phyloP scores from a whole-genome alignment of 1,139 yeast genomes.

The Lipomyces yarrowii region DNA sequence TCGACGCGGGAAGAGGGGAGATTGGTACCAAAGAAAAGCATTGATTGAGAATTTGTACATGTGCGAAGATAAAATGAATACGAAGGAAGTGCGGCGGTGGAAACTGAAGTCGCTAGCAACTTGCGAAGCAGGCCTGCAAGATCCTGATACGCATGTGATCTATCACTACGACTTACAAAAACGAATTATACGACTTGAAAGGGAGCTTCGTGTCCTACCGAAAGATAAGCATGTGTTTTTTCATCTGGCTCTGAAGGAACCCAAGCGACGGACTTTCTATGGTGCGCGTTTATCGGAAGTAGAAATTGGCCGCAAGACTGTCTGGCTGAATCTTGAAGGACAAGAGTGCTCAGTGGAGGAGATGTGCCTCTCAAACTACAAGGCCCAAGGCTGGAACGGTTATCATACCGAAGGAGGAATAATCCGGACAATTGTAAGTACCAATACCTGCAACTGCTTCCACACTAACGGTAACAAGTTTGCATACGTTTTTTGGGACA shows the following conservation, averaged over 20 bases:
- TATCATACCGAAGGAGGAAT: slow-evolving; percentile 45
- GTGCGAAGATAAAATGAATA: slow-evolving; percentile 11
- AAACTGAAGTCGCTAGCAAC: slow-evolving; percentile 29
- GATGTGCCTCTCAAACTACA: slow-evolving; percentile 41
- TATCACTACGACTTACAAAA: slow-evolving; percentile 33
- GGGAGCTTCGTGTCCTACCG: slow-evolving; percentile 26
- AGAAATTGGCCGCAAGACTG: slow-evolving; percentile 24
- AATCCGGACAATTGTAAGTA: slow-evolving; percentile 36
- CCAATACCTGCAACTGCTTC: neutral
- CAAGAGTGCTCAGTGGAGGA: slow-evolving; percentile 41
- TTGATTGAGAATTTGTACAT: slow-evolving; percentile 30
- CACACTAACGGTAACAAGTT: slow-evolving; percentile 30
- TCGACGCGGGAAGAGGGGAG: slow-evolving; percentile 33
- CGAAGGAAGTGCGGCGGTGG: slow-evolving; percentile 21
- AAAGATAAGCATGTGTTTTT: slow-evolving; percentile 30
- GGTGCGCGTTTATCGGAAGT: slow-evolving; percentile 25
- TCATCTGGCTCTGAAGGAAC: slow-evolving; percentile 26
- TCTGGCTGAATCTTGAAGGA: slow-evolving; percentile 25
- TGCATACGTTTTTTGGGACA: slow-evolving; percentile 41
- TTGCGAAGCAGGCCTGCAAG: slow-evolving; percentile 31
- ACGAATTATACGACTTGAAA: slow-evolving; percentile 32
- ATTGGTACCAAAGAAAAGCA: slow-evolving; percentile 34
- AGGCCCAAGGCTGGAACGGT: slow-evolving; percentile 41
- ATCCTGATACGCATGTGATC: slow-evolving; percentile 32
- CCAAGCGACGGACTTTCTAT: slow-evolving; percentile 22